phyloP scores from a whole-genome alignment of 495 filamentous ascomycete species.

The Parathielavia hyrcaniae region DNA sequence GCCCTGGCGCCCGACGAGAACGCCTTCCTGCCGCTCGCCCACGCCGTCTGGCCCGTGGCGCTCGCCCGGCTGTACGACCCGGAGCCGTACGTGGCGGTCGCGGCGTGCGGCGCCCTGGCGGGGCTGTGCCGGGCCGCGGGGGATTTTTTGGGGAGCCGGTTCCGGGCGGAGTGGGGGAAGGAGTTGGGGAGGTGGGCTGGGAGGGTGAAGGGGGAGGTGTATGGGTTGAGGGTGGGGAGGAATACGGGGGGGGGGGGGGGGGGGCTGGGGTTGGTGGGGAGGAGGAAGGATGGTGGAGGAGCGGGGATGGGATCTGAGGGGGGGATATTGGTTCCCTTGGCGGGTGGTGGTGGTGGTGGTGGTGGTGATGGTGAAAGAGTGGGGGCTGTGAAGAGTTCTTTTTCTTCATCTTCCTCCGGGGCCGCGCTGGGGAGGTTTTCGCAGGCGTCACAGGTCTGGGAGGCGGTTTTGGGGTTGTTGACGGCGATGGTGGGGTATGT shows the following conservation, averaged over 20 bases:
- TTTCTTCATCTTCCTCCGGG: background rate
- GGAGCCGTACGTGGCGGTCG: conserved; percentile 66
- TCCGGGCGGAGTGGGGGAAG: conserved; percentile 61
- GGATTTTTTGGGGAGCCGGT: conserved; percentile 68
- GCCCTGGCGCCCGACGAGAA: conserved; percentile 67
- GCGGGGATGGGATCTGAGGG: conserved; percentile 6
- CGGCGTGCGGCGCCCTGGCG: conserved; percentile 59
- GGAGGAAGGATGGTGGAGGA: conserved; percentile 25
- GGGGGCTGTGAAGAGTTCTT: conserved; percentile 25
- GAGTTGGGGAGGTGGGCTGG: conserved; percentile 43
- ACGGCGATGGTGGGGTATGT: conserved; percentile 51
- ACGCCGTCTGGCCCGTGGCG: conserved; percentile 81
- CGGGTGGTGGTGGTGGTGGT: conserved; percentile 16
- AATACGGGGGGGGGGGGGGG: conserved; percentile 33
- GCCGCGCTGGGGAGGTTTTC: conserved; percentile 46
- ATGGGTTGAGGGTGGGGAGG: conserved; percentile 30
- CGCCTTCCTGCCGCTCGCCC: conserved; percentile 78
- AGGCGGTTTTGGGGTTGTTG: conserved; percentile 51
- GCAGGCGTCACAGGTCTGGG: conserved; percentile 52
- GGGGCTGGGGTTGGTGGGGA: conserved; percentile 23
- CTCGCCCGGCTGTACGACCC: conserved; percentile 63
- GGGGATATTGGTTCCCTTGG: conserved; percentile 30
- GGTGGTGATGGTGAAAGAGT: conserved; percentile 3
- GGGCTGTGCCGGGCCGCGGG: conserved; percentile 61
- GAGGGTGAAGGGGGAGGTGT: conserved; percentile 33